Conservation (phyloP, 495 filamentous ascomycete species). For the Tetracladium marchalianum region DNA sequence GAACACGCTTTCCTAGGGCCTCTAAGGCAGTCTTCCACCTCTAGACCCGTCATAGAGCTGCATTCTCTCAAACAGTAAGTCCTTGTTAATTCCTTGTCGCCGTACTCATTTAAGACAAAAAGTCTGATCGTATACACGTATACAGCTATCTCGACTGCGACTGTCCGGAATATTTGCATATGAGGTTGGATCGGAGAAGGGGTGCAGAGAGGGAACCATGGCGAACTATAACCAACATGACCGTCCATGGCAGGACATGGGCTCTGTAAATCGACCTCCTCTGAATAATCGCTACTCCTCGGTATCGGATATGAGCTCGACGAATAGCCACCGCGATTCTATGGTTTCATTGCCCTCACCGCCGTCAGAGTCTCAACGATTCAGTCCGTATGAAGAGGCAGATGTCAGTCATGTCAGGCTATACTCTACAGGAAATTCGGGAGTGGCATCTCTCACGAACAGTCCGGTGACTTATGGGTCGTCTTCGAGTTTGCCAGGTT, state of each 20-base stretch:
- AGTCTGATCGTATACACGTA: too few species aligned
- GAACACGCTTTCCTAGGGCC: too few species aligned
- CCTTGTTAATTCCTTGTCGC: too few species aligned
- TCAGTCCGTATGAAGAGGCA: constrained; percentile 5
- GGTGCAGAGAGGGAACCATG: constrained; percentile 2
- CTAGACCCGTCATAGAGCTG: too few species aligned
- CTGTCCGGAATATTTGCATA: background rate
- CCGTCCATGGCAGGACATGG: background rate
- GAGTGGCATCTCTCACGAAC: background rate
- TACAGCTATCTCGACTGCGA: too few species aligned
- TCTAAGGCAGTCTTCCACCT: too few species aligned
- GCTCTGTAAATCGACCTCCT: background rate
- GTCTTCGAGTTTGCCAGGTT: too few species aligned
- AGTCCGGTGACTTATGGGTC: too few species aligned
- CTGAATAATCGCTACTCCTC: constrained; percentile 8
- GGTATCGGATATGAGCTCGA: constrained; percentile 10
- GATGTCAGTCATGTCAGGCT: constrained; percentile 13
- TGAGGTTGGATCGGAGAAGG: background rate
- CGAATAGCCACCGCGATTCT: constrained; percentile 5
- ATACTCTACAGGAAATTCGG: background rate
- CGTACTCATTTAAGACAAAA: too few species aligned
- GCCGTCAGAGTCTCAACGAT: background rate
- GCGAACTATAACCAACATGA: constrained; percentile 7
- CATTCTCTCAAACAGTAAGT: too few species aligned
- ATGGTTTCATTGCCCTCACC: constrained; percentile 9